Base-by-base conservation (phyloP, 768 basidiomycete genomes). In the Amanita molliuscula region DNA sequence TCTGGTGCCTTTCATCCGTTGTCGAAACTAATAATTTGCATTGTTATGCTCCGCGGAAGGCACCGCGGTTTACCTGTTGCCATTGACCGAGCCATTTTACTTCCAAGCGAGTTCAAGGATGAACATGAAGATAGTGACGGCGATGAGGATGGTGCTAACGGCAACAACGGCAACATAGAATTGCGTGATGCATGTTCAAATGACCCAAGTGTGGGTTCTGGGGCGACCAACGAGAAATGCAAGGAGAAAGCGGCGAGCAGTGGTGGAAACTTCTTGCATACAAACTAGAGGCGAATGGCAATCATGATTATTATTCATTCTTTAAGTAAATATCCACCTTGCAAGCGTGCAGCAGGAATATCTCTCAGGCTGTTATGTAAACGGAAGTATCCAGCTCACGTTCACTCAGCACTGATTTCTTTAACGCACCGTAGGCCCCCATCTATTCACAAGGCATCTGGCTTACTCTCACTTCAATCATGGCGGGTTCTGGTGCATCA, bases 21-120 rank as follows among this genome's bases (percentile, higher is more conserved):
- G 4, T 93, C 92, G 0, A 98, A 98, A 64, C 74, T 98, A 31
- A 81, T 98, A 50, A 57, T 97, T 23, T 83, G 81, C 59, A 63
- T 78, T 8, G 91, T 98, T 56, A 98, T 98, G 90, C 75, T 99
- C 53, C 86, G 96, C 51, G 92, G 93, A 6, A 78, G 91, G 10
- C 93, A 97, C 64, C 83, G 93, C 42, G 89, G 90, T 33, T 68
- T 92, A 6, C 89, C 89, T 0, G 83, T 88, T 18, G 90, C 88
- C 7, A 90, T 93, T 42, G 89, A 92, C 65, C 80, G 92, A 47
- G 88, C 92, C 0, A 77, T 94, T 46, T 74, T 94, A 61, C 72
- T 93, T 15, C 91, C 89, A 0, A 70, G 69, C 31, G 88, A 89
- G 51, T 77, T 77, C 52, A 58, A 71, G 53, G 59, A n/a, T n/a